Conservation (phyloP, 805 yeast genomes). For the Sporopachydermia lactativora region DNA sequence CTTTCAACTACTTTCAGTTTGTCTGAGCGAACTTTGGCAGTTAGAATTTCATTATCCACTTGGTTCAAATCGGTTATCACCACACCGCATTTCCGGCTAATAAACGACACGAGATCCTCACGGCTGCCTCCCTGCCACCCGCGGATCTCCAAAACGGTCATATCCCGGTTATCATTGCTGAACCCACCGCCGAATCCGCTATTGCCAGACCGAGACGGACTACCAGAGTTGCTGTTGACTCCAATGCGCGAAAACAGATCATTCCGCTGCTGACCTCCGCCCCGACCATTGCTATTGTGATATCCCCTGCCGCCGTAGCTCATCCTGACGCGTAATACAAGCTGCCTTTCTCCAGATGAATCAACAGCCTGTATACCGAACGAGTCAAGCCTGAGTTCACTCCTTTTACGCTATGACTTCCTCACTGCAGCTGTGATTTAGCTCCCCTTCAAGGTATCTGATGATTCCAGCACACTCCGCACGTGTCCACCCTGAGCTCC, state of each 20-base stretch:
- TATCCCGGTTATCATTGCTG: constrained; percentile 18
- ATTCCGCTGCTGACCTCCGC: not conserved
- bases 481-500: too few relatives aligned
- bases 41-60: constrained; percentile 42
- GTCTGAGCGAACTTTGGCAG: constrained; percentile 40
- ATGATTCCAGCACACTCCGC: too few relatives aligned
- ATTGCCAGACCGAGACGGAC: constrained; percentile 10
- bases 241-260: not conserved
- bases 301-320: not conserved
- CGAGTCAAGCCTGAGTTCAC: too few relatives aligned
- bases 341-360: too few relatives aligned
- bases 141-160: constrained; percentile 20
- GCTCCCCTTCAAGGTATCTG: too few relatives aligned
- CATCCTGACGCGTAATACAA: too few relatives aligned
- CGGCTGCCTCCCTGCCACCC: constrained; percentile 77
- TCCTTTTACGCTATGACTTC: too few relatives aligned
- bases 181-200: constrained; percentile 16
- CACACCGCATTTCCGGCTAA: constrained; percentile 52
- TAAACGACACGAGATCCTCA: constrained; percentile 53
- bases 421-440: too few relatives aligned
- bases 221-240: constrained; percentile 3
- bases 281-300: not conserved
- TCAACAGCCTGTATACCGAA: too few relatives aligned
- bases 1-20: constrained; percentile 47
- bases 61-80: constrained; percentile 32